These are phyloP conservation scores for Talaromyces trachyspermus DNA, from an alignment of 495 filamentous ascomycete genomes.

Conservation along the genomic window DNA sequence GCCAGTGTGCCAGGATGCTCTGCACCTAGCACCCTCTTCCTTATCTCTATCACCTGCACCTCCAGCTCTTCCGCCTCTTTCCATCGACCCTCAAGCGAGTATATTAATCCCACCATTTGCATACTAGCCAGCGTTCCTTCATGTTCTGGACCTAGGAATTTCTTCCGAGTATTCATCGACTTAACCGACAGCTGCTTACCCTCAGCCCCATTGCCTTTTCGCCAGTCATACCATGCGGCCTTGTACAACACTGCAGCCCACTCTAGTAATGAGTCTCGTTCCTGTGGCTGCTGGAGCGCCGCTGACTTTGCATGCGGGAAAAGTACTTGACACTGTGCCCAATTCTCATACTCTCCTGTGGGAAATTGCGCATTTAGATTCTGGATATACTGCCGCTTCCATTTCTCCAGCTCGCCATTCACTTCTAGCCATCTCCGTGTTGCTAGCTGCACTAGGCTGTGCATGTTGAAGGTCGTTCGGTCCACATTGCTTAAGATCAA, in stretches of 20 bases:
- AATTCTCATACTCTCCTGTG: conserved; percentile 28
- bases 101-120: conserved; percentile 9
- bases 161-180: conserved; percentile 6
- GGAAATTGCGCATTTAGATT: conserved; percentile 32
- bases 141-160: conserved; percentile 11
- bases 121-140: conserved; percentile 8
- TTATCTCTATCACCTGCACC: conserved; percentile 22
- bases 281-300: conserved; percentile 11
- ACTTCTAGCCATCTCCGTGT: conserved; percentile 19
- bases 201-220: conserved; percentile 10
- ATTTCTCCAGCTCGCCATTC: conserved; percentile 24
- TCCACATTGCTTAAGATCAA: conserved; percentile 26
- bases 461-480: conserved; percentile 12
- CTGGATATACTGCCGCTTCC: conserved; percentile 24
- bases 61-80: conserved; percentile 24
- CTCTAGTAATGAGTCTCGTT: conserved; percentile 2
- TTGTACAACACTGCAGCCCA: conserved; percentile 19
- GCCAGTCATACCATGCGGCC: conserved; percentile 13
- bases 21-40: conserved; percentile 14
- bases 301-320: conserved; percentile 20
- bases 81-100: conserved; percentile 18
- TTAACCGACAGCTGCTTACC: conserved; percentile 11
- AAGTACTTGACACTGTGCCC: conserved; percentile 17
- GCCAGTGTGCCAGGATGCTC: conserved; percentile 16
- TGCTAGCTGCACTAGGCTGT: conserved; percentile 19